phyloP scores from a whole-genome alignment of 2,329 filamentous ascomycete genomes.

The Aspergillus thermomutatus region DNA sequence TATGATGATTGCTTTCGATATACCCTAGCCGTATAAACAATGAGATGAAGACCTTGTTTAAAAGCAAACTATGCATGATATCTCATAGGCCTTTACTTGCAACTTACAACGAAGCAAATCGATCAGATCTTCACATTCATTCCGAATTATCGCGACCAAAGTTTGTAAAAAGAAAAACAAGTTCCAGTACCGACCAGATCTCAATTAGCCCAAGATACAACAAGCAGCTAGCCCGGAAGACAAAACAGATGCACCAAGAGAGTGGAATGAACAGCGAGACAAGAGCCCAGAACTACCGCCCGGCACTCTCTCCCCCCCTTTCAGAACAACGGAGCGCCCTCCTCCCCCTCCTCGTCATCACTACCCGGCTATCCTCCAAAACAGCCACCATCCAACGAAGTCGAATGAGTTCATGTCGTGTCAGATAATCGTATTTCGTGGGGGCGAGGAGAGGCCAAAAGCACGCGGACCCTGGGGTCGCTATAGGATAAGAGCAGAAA shows the following conservation, averaged over 20 bases:
- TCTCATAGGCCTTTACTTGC: too few relatives aligned
- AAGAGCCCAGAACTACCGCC: not conserved
- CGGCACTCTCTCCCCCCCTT: not conserved
- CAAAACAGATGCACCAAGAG: not conserved
- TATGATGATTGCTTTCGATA: not conserved
- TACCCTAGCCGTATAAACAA: not conserved
- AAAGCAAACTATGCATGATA: not conserved
- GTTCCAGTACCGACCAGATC: not conserved
- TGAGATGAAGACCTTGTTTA: not conserved
- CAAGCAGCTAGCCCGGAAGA: not conserved
- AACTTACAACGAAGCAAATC: not conserved
- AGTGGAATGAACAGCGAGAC: not conserved
- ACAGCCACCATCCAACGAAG: not conserved
- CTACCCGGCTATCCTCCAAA: not conserved
- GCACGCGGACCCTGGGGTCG: not conserved
- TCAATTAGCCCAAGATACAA: not conserved
- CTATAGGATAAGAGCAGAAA: not conserved
- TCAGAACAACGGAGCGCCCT: not conserved
- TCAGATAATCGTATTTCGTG: not conserved
- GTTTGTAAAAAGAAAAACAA: not conserved
- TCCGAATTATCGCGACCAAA: not conserved
- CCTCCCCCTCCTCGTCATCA: not conserved
- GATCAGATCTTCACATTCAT: not conserved
- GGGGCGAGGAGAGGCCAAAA: not conserved
- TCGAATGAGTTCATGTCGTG: not conserved